Base-by-base conservation (phyloP, 768 basidiomycete genomes). In the Auricularia heimuer region DNA sequence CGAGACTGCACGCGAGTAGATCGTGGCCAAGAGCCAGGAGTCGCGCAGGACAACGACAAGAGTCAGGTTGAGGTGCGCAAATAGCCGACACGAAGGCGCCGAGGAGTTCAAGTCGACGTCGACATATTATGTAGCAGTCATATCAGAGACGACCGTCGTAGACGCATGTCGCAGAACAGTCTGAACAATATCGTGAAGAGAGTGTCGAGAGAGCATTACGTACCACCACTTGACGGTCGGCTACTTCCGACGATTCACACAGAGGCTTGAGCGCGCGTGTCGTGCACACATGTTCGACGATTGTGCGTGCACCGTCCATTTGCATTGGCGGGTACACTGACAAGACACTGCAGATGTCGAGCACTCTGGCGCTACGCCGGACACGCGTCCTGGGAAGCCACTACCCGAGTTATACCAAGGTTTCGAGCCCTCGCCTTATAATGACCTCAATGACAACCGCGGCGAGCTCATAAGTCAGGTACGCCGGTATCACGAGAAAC, bases 381-480 rank as follows among this genome's bases (percentile, higher is more conserved):
- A 75, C 16, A 75, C 76, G 35, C 65, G 68, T 42, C 37, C 56
- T 6, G 34, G 24, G 7, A 35, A 24, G 29, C 11, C 24, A 7
- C 71, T 73, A 44, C 72, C 45, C 62, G 73, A 76, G 61, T 69
- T 73, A 54, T 94, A 89, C 70, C 90, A 96, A 72, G 94, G 94
- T 10, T 98, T 94, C 71, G 94, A 98, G 74, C 84, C 83, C 24
- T 86, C 85, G 21, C 83, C 86, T 1, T 81, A 71, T 47, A 75
- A 82, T 64, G 82, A 82, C 54, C 74, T 75, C 65, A 79, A 83
- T 70, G 84, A 86, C 73, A 70, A 74, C 66, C 75, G 77, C 45
- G 61, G 45, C 44, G 76, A 78, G 51, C 71, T 77, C 42, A 63
- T 63, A 14, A 67, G 68, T 56, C 69, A 71, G 64, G 68, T 79